These are phyloP conservation scores for Rhodotorula mucilaginosa DNA, from an alignment of 1,284 basidiomycete genomes.

Conservation along the genomic window DNA sequence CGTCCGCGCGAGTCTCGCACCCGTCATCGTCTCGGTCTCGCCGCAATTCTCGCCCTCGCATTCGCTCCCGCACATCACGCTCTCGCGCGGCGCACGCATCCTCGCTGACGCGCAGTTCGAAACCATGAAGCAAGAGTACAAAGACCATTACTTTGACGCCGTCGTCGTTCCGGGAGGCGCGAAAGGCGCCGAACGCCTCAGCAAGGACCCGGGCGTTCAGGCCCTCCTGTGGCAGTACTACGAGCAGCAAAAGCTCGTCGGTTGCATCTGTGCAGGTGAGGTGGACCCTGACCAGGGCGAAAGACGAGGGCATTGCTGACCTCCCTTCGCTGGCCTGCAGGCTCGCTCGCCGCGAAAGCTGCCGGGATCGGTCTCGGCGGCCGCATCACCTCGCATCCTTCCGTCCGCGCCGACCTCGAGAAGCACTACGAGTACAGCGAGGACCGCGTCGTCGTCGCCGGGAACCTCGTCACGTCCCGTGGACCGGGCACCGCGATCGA, in stretches of 20 bases:
- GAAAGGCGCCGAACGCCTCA: slow-evolving; percentile 62
- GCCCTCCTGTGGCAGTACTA: slow-evolving; percentile 64
- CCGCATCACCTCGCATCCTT: slow-evolving; percentile 74
- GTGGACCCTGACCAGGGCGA: too few species aligned
- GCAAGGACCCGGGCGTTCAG: slow-evolving; percentile 60
- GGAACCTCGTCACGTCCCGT: slow-evolving; percentile 73
- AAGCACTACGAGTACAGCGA: slow-evolving; percentile 76
- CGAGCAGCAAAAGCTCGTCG: slow-evolving; percentile 60
- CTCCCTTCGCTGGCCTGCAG: background rate
- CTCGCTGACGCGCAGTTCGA: slow-evolving; percentile 58
- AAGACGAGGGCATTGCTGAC: too few species aligned
- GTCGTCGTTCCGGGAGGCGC: slow-evolving; percentile 73
- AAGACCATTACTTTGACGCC: slow-evolving; percentile 52
- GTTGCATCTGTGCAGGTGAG: slow-evolving; percentile 76
- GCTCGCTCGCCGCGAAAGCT: slow-evolving; percentile 61
- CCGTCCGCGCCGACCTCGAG: slow-evolving; percentile 64
- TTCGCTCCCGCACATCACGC: slow-evolving; percentile 53
- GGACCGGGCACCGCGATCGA: slow-evolving; percentile 73
- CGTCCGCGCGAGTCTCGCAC: slow-evolving; percentile 64
- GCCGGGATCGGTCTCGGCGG: slow-evolving; percentile 58
- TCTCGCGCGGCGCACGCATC: slow-evolving; percentile 72
- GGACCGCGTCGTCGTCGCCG: slow-evolving; percentile 70
- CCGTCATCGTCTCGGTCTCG: slow-evolving; percentile 34
- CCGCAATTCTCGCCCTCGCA: slow-evolving; percentile 35
- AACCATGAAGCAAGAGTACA: slow-evolving; percentile 31